Percentiles rank a stretch among this genome's conserved stretches.
Evolutionary conservation across 495 filamentous ascomycete genomes (phyloP).

Genomic region (Penicillium taxi): DNA sequence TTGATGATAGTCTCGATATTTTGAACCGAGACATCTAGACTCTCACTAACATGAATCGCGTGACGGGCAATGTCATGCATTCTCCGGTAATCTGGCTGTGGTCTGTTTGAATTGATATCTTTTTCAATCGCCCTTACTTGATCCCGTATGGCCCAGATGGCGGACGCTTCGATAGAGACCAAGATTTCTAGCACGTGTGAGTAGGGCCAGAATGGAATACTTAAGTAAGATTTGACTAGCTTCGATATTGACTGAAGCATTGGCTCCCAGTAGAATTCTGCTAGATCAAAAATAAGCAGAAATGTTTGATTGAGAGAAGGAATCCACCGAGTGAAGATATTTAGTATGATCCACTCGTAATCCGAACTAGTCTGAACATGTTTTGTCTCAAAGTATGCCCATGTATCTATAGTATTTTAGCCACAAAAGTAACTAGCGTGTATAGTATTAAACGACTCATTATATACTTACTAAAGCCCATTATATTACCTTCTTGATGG

Average conservation of each 20-base stretch:
- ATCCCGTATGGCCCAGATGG: conserved; percentile 23
- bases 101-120: not conserved
- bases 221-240: too few relatives aligned
- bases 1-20: conserved; percentile 29
- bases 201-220: conserved; percentile 20
- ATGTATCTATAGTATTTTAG: conserved; percentile 8
- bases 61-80: conserved; percentile 44
- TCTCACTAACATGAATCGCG: conserved; percentile 40
- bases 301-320: conserved; percentile 15
- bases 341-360: conserved; percentile 9
- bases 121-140: conserved; percentile 19
- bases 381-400: conserved; percentile 12
- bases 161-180: conserved; percentile 10
- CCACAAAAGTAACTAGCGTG: not conserved
- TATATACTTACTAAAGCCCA: conserved; percentile 9
- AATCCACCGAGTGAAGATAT: conserved; percentile 7
- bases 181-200: conserved; percentile 12
- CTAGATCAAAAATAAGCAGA: conserved; percentile 28
- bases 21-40: conserved; percentile 28
- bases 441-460: too few relatives aligned
- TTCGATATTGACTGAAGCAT: not conserved
- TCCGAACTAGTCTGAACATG: conserved; percentile 1
- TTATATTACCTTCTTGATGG: not conserved
- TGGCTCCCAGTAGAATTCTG: not conserved
- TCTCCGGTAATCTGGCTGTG: conserved; percentile 26